Percentiles rank a stretch among this genome's conserved stretches.
These are phyloP conservation scores for Myriosclerotinia duriaeana DNA, from an alignment of 2,329 filamentous ascomycete genomes.

Conservation along the genomic window DNA sequence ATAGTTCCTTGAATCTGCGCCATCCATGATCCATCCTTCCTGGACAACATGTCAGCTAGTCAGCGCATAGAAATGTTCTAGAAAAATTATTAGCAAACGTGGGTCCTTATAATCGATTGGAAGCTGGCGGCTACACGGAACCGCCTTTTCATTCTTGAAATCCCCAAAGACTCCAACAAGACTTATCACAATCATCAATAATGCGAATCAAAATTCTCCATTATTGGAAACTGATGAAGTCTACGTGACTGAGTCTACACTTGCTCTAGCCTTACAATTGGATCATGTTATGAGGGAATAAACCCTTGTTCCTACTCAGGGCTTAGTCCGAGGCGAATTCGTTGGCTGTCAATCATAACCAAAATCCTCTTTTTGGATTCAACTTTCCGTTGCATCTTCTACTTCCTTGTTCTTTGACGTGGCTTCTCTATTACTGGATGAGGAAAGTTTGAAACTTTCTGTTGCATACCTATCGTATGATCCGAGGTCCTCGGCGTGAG, in stretches of 20 bases:
- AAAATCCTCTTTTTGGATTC: not conserved
- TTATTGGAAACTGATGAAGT: not conserved
- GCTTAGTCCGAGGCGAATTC: not conserved
- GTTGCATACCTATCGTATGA: slow-evolving; percentile 10
- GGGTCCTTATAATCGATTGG: not conserved
- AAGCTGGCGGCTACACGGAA: not conserved
- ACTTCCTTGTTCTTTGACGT: slow-evolving; percentile 15
- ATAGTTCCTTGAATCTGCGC: not conserved
- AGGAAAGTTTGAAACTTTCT: not conserved
- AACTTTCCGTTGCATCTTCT: slow-evolving; percentile 3
- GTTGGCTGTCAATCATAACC: not conserved
- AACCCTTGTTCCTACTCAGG: slow-evolving; percentile 6
- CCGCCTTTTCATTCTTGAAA: too few species aligned
- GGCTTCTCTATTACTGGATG: not conserved
- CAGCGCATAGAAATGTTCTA: not conserved
- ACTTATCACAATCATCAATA: not conserved
- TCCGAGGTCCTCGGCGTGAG: slow-evolving; percentile 15
- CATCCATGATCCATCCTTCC: not conserved
- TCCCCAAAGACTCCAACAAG: too few species aligned
- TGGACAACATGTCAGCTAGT: too few species aligned
- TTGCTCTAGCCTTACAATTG: not conserved
- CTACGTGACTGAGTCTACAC: not conserved
- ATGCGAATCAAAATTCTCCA: not conserved
- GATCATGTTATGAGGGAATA: too few species aligned
- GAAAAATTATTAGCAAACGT: not conserved